phyloP scores from a whole-genome alignment of 2,329 filamentous ascomycete species.

The Penicillium frequentans region DNA sequence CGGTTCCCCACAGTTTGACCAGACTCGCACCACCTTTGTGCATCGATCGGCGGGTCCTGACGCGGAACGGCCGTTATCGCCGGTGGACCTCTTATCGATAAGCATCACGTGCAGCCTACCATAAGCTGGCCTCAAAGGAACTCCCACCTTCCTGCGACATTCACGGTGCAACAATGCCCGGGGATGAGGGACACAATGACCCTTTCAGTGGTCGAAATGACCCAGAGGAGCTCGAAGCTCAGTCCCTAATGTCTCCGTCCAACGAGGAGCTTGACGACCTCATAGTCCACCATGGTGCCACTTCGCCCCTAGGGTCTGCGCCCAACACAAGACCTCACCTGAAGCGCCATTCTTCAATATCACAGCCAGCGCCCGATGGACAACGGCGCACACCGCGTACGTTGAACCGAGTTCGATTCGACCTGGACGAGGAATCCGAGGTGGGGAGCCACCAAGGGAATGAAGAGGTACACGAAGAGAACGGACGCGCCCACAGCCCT shows the following conservation, averaged over 20 bases:
- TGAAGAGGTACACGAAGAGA: constrained; percentile 30
- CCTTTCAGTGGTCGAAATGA: constrained; percentile 32
- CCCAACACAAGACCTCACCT: constrained; percentile 14
- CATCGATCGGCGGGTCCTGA: constrained; percentile 1
- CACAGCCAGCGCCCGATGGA: constrained; percentile 39
- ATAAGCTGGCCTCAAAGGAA: constrained; percentile 25
- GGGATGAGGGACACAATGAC: constrained; percentile 38
- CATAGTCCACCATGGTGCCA: constrained; percentile 24
- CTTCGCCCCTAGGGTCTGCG: constrained; percentile 21
- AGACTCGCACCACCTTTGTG: not conserved
- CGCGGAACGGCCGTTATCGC: not conserved
- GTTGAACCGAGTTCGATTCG: constrained; percentile 73
- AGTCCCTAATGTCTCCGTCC: constrained; percentile 33
- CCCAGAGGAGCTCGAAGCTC: constrained; percentile 32
- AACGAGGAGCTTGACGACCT: constrained; percentile 29
- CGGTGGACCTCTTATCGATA: constrained; percentile 18
- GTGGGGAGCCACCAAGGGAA: not conserved
- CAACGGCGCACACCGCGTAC: constrained; percentile 57
- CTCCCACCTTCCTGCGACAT: constrained; percentile 15
- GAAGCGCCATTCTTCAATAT: constrained; percentile 44
- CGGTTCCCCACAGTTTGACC: not conserved
- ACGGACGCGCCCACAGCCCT: constrained; percentile 30
- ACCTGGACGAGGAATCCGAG: constrained; percentile 43
- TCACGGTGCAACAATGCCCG: constrained; percentile 41
- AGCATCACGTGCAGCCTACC: constrained; percentile 23